phyloP scores from a whole-genome alignment of 1,284 basidiomycete genomes.

The Paramarasmius palmivorus region DNA sequence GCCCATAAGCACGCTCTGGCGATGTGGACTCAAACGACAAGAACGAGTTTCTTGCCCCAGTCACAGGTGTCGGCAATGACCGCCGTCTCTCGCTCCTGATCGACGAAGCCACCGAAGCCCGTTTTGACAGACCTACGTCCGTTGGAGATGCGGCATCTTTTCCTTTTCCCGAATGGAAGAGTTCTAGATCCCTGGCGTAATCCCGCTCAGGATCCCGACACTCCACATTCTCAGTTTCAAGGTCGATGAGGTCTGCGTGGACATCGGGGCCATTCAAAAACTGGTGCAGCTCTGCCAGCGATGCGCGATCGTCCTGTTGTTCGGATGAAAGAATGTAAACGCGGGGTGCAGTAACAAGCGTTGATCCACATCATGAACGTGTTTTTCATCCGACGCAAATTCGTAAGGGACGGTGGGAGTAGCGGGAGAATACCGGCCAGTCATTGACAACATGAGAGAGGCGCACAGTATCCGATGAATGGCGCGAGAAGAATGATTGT shows the following conservation, averaged over 20 bases:
- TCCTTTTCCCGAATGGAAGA: not conserved
- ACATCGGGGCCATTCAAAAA: conserved; percentile 50
- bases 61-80: conserved; percentile 55
- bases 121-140: not conserved
- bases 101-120: conserved; percentile 27
- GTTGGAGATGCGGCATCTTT: not conserved
- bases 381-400: not conserved
- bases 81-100: conserved; percentile 60
- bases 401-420: not conserved
- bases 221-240: not conserved
- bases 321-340: conserved; percentile 2
- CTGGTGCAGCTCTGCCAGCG: conserved; percentile 71
- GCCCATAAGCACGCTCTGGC: not conserved
- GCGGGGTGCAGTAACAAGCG: conserved; percentile 12
- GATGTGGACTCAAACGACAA: conserved; percentile 50
- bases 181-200: not conserved
- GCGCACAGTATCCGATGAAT: no score
- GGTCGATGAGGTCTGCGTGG: conserved; percentile 12
- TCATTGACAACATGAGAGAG: no score
- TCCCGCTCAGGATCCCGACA: not conserved
- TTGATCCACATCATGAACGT: conserved; percentile 7
- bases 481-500: no score
- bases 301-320: conserved; percentile 67
- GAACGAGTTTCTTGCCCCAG: conserved; percentile 47
- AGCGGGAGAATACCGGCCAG: no score